Evolutionary conservation across 2,329 filamentous ascomycete genomes (phyloP).

Genomic region (Thielaviopsis punctulata): DNA sequence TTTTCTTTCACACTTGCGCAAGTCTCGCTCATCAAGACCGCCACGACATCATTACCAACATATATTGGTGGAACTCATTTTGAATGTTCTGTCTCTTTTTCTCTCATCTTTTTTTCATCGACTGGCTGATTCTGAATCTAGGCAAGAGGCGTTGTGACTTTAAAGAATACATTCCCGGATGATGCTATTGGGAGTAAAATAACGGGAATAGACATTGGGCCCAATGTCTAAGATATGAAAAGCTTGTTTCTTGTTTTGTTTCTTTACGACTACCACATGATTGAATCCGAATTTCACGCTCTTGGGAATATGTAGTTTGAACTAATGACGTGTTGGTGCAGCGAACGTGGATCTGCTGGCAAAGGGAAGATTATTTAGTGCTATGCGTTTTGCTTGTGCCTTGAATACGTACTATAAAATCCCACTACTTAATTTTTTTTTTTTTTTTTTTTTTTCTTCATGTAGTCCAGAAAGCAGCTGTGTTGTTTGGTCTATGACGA

Average conservation of each 20-base stretch:
- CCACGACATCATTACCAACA: not conserved
- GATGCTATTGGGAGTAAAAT: not conserved
- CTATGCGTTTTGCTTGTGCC: not conserved
- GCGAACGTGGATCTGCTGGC: too few relatives aligned
- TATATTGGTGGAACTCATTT: not conserved
- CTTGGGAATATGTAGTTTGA: too few relatives aligned
- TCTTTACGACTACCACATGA: not conserved
- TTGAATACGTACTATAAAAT: not conserved
- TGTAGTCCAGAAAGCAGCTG: constrained; percentile 4
- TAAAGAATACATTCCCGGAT: not conserved
- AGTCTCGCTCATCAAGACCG: not conserved
- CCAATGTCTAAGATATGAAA: not conserved
- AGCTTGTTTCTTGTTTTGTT: not conserved
- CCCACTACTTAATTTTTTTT: constrained; percentile 1
- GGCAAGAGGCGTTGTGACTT: constrained; percentile 7
- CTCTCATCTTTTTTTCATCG: constrained; percentile 8
- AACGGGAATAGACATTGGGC: not conserved
- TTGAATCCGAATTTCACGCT: not conserved
- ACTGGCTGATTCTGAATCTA: not conserved
- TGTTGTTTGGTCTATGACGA: too few relatives aligned
- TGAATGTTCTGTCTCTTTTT: constrained; percentile 3
- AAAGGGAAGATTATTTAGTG: too few relatives aligned
- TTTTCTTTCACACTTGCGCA: not conserved
- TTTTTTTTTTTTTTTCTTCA: constrained; percentile 2
- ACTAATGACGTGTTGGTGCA: too few relatives aligned